Base-by-base conservation (phyloP, 2,329 filamentous ascomycete species). In the Aspergillus phoenicis region DNA sequence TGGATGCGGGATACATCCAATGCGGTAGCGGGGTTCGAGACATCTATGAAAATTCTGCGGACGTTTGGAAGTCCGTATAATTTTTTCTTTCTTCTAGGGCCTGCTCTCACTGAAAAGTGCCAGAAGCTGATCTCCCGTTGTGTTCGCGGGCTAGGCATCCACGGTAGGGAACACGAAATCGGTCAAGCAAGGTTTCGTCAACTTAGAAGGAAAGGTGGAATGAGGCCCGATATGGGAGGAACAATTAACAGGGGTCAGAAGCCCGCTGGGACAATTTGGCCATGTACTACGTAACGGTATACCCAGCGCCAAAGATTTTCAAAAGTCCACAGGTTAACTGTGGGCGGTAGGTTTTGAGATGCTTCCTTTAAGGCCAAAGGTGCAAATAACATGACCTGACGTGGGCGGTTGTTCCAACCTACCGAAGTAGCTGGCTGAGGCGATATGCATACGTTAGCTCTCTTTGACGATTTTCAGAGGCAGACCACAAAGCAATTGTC, bases 1-100 rank as follows among this genome's bases (percentile, higher is more conserved):
- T 66, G 53, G 68, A 57, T 52, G 66, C 61, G 62, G 71, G 51
- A 55, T 68, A 64, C 54, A 63, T 71, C 68, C 69, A 68, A 69
- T 70, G 68, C 55, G 68, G 66, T 17, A 69, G 66, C 39, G 72
- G 70, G 52, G 68, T 61, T 64, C 64, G 68, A 64, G 73, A 74
- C 72, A 75, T 75, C 68, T 71, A 70, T 68, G 58, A 52, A 38
- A 54, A 55, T 61, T 51, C 60, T 8, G 13, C 54, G 52, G 57
- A 58, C 58, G 45, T 60, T 51, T 8, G n/a, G 30, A 43, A 39
- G 52, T n/a, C 36, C 20, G 43, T 15, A 41, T 24, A 26, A 20
- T 10, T 36, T 30, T 28, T 57, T 20, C 24, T 36, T 45, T 36
- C 39, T 26, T 47, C 30, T 22, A 30, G 36, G 52, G n/a, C 36